Evolutionary conservation across 306 rosid genomes (phyloP), one percentile per base, ranked within the genome.

Genomic region (Prunus mongolica): DNA sequence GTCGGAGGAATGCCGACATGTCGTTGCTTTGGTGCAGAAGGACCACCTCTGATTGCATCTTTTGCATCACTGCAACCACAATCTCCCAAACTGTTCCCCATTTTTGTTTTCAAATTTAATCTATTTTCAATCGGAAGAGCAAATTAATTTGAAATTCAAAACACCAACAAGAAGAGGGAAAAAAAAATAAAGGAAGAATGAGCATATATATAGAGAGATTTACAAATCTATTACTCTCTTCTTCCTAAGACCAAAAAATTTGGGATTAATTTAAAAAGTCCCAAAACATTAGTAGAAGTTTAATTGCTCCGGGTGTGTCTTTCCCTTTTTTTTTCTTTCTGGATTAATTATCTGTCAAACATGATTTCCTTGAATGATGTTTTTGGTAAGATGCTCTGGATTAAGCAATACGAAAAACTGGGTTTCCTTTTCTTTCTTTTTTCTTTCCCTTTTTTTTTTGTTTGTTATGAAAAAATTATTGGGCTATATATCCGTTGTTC

Each of bases 61-160:
- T 50, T 22, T 6, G 27, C 47, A 28, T 70, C 28, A 16, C 18
- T 12, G 62, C 74, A 70, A n/a, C 74, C 74, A 51, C 74, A 70
- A 28, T 61, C 4, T 18, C 74, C 74, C 74, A 51, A 25, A 51
- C 16, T 27, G 45, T 70, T 70, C 19, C 74, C 74, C 74, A 51
- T 70, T 22, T 57, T 20, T 4, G 9, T 6, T 38, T 38, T 38
- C 44, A 38, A 38, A 38, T 38, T 38, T 38, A 38, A 38, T 38
- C 44, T 38, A 0, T 6, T 38, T 38, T 7, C 9, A 38, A 38
- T 38, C 6, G 44, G 8, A 38, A 38, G 44, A 7, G 44, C 8
- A 38, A 38, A 38, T 38, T 38, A 38, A 38, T 38, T 38, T 38
- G 44, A 38, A 38, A 7, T 38, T 38, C 1, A 57, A 2, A 57